Evolutionary conservation across 2,329 filamentous ascomycete genomes (phyloP).

Genomic region (Talaromyces sp.): DNA sequence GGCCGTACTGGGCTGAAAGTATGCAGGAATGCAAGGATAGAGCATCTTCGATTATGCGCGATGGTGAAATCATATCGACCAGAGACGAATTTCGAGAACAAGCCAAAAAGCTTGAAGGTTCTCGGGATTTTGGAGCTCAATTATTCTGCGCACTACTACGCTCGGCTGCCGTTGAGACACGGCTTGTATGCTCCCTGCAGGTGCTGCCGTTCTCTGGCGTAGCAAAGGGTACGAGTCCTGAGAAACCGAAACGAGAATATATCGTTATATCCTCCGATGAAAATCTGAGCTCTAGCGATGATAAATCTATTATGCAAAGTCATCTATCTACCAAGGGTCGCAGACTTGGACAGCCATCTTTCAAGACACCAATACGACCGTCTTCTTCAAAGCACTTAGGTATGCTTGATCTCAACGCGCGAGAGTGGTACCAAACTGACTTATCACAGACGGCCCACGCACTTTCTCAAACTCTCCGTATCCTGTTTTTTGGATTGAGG

Average conservation of each 20-base stretch:
- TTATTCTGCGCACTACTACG: constrained; percentile 85
- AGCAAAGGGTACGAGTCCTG: constrained; percentile 42
- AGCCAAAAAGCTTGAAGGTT: constrained; percentile 68
- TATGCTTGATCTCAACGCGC: constrained; percentile 19
- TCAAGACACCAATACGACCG: constrained; percentile 22
- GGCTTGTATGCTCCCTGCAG: constrained; percentile 88
- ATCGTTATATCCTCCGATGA: constrained; percentile 39
- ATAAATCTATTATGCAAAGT: constrained; percentile 20
- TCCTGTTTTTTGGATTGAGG: constrained; percentile 92
- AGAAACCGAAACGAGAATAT: constrained; percentile 36
- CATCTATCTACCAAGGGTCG: constrained; percentile 23
- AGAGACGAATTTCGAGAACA: constrained; percentile 69
- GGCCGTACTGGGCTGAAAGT: constrained; percentile 71
- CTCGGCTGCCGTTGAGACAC: constrained; percentile 72
- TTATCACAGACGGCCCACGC: constrained; percentile 20
- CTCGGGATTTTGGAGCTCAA: constrained; percentile 84
- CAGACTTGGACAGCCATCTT: constrained; percentile 38
- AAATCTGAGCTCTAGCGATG: constrained; percentile 30
- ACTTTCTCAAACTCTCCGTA: constrained; percentile 53
- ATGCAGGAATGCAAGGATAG: constrained; percentile 58
- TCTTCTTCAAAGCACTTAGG: constrained; percentile 23
- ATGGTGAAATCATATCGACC: constrained; percentile 66
- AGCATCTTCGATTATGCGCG: constrained; percentile 55
- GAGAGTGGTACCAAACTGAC: background rate
- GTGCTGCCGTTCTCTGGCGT: constrained; percentile 64